Base-by-base conservation (phyloP, 768 basidiomycete species). In the Agrocybe praecox region DNA sequence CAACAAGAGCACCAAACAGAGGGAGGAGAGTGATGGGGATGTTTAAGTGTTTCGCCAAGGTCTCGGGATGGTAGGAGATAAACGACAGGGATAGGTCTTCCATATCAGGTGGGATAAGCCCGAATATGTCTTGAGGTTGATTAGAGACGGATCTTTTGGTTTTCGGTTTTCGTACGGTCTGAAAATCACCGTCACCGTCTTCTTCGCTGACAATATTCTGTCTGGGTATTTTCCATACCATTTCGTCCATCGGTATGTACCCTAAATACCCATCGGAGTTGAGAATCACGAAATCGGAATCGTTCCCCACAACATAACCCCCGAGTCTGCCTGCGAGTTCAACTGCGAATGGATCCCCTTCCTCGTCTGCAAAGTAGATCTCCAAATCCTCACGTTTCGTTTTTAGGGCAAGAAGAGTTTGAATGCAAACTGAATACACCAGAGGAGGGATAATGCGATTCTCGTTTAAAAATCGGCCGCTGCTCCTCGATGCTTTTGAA, bases 271-370 rank as follows among this genome's bases (percentile, higher is more conserved):
- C 88, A 32, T 88, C 88, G 12, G 85, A 76, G 63, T 90, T 90
- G 51, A 92, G 72, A 52, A 94, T 79, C 48, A 90, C 85, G 60
- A 89, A 94, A 68, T 94, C 92, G 2, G 91, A 94, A 74, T 94
- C 92, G 57, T 79, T 85, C 21, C 88, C 90, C 0, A 86, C 78
- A 46, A 94, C 90, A 61, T 88, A 94, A 32, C 83, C 92, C 9
- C 81, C 78, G 11, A 92, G 70, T 47, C 82, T 79, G 14, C 85
- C 91, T 10, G 92, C 92, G 8, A 94, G 77, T 62, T 91, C 91
- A 6, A 94, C 91, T n/a, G 88, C 86, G 62, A 84, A 92, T 2
- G 90, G 89, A 68, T 93, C 92, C 10, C 84, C 90, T 69, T 94
- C 92, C 69, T 87, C 87, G 62, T 93, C 90, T 6, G 91, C 90